phyloP scores from a whole-genome alignment of 495 filamentous ascomycete genomes.

The Penicillium goetzii region DNA sequence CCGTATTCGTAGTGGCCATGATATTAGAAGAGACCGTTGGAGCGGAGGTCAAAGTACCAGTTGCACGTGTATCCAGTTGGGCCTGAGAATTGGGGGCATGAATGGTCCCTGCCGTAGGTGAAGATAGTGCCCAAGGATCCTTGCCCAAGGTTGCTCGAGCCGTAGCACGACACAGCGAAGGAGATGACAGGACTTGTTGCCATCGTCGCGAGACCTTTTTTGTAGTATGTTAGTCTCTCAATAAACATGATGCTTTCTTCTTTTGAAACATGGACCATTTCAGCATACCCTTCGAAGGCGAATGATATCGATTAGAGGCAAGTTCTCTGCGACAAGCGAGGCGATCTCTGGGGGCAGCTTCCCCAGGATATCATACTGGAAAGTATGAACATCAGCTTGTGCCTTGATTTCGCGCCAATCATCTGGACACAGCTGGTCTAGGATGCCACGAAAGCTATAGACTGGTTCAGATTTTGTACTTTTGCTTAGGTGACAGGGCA shows the following conservation, averaged over 20 bases:
- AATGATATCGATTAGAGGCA: conserved; percentile 34
- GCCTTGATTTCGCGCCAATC: conserved; percentile 41
- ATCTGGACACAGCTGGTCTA: conserved; percentile 33
- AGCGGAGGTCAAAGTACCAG: neutral
- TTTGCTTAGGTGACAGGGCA: neutral
- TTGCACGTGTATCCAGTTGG: neutral
- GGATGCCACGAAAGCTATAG: conserved; percentile 33
- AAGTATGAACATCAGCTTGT: conserved; percentile 22
- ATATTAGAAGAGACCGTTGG: neutral
- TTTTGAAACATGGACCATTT: neutral
- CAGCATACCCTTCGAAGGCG: conserved; percentile 33
- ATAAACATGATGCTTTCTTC: neutral
- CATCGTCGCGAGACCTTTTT: conserved; percentile 40
- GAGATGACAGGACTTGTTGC: conserved; percentile 35
- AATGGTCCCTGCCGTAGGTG: neutral
- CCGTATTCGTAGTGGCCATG: neutral
- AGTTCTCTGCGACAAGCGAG: conserved; percentile 26
- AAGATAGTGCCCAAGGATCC: conserved; percentile 7
- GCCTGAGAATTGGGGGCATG: neutral
- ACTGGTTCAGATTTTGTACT: neutral
- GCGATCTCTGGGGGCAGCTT: conserved; percentile 40
- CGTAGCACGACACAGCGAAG: conserved; percentile 19
- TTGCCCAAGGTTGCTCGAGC: conserved; percentile 20
- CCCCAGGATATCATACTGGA: conserved; percentile 42
- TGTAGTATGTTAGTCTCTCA: neutral